phyloP scores from a whole-genome alignment of 345 rosid genomes.

The thale cress (Arabidopsis thaliana) region TAIR10.1 NC_003071.7:14185001-14185500 shows the following conservation, averaged over 20 bases:
- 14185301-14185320: conserved; percentile 9
- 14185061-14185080: conserved; percentile 31
- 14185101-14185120: conserved; percentile 95
- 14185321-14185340: conserved; percentile 5
- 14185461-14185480: conserved; percentile 67
- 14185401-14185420: conserved; percentile 71
- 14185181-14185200: neutral
- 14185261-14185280: conserved; percentile 9
- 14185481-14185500: conserved; percentile 80
- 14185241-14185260: neutral
- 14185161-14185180: neutral
- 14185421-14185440: conserved; percentile 67
- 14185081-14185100: conserved; percentile 95
- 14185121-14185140: conserved; percentile 30
- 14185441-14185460: conserved; percentile 74
- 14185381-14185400: conserved; percentile 50
- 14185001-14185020: neutral
- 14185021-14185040: conserved; percentile 8
- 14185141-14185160: conserved; percentile 17
- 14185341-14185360: conserved; percentile 9
- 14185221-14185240: conserved; percentile 21
- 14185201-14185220: neutral
- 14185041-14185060: conserved; percentile 17
- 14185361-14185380: conserved; percentile 15
- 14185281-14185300: conserved; percentile 21